A percentile compares a stretch with the other conserved stretches of the same genome.
Evolutionary conservation across 192 early-diverging fungal species (phyloP).

Genomic region (Gonapodya sp.): DNA sequence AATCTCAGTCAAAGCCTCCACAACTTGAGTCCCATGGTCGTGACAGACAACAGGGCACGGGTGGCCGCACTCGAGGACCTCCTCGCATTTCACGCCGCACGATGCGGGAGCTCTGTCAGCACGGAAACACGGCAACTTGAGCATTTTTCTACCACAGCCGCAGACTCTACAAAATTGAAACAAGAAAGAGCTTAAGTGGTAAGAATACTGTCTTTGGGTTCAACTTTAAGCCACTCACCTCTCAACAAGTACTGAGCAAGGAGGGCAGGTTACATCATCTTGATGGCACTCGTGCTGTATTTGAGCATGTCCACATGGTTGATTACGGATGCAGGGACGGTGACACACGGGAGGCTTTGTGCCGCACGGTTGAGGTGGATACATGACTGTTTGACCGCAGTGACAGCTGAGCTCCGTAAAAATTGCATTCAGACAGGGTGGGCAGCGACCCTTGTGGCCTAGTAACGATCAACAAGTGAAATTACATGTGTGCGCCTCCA

Average conservation of each 20-base stretch:
- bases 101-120: slow-evolving; percentile 35
- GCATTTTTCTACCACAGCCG: background rate
- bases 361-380: slow-evolving; percentile 82
- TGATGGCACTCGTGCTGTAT: slow-evolving; percentile 76
- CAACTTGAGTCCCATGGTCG: slow-evolving; percentile 9
- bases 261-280: slow-evolving; percentile 77
- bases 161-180: background rate
- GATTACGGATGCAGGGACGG: slow-evolving; percentile 56
- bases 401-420: slow-evolving; percentile 78
- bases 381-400: slow-evolving; percentile 70
- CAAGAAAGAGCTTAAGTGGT: no score
- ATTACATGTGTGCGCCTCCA: no score
- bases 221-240: slow-evolving; percentile 19
- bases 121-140: slow-evolving; percentile 43
- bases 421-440: slow-evolving; percentile 62
- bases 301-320: slow-evolving; percentile 70
- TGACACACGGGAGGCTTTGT: slow-evolving; percentile 64
- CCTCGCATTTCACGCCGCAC: slow-evolving; percentile 61
- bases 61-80: slow-evolving; percentile 54
- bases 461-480: background rate
- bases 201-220: background rate
- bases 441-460: slow-evolving; percentile 42
- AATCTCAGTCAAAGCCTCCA: background rate
- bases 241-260: slow-evolving; percentile 74
- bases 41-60: slow-evolving; percentile 77